phyloP scores from a whole-genome alignment of 805 yeast species.

The Zygotorulaspora florentina region DNA sequence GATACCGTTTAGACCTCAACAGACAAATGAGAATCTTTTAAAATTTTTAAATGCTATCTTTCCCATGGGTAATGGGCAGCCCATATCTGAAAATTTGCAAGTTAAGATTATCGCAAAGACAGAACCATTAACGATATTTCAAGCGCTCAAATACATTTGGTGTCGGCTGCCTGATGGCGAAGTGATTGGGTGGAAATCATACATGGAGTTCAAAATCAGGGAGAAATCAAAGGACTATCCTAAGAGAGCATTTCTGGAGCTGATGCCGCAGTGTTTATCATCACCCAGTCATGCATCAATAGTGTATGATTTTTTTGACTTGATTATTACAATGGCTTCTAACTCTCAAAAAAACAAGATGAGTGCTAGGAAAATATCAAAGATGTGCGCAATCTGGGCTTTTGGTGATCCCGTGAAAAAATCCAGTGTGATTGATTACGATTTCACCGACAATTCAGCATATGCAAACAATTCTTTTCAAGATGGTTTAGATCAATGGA shows the following conservation, averaged over 20 bases:
- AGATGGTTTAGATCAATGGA: constrained; percentile 73
- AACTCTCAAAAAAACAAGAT: constrained; percentile 73
- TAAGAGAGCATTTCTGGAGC: constrained; percentile 65
- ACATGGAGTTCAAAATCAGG: constrained; percentile 58
- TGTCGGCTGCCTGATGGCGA: constrained; percentile 75
- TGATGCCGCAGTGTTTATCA: constrained; percentile 79
- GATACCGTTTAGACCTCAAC: constrained; percentile 72
- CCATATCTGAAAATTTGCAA: constrained; percentile 42
- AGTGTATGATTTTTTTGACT: constrained; percentile 80
- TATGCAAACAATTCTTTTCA: constrained; percentile 43
- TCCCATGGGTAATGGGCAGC: constrained; percentile 49
- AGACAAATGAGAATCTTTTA: constrained; percentile 56
- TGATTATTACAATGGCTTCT: constrained; percentile 70
- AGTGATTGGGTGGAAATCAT: constrained; percentile 82
- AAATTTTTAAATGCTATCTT: constrained; percentile 54
- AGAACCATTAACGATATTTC: constrained; percentile 67
- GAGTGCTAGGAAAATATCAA: constrained; percentile 74
- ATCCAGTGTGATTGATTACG: constrained; percentile 30
- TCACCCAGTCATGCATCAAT: constrained; percentile 88
- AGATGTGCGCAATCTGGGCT: constrained; percentile 88
- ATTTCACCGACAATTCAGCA: constrained; percentile 17
- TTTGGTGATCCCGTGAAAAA: constrained; percentile 41
- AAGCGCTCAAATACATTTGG: constrained; percentile 82
- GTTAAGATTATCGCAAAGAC: constrained; percentile 43
- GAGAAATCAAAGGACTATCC: constrained; percentile 68